These are phyloP conservation scores for Starmerella lactis-condensi DNA, from an alignment of 805 yeast genomes.

Conservation along the genomic window DNA sequence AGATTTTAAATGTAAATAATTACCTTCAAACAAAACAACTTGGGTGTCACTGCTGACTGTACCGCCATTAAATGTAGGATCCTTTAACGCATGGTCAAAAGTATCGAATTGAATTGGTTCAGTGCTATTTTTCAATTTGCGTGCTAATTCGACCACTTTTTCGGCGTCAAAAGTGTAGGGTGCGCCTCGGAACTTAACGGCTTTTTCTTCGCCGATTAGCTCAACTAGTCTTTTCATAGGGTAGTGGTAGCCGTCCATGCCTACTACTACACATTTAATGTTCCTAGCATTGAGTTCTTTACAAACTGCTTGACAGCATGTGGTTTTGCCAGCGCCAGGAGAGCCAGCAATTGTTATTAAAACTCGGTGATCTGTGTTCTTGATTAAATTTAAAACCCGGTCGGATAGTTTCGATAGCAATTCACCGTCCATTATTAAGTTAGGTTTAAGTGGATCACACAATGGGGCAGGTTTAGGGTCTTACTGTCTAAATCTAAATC, in stretches of 20 bases:
- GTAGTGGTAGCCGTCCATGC: slow-evolving; percentile 69
- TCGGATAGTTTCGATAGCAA: no score
- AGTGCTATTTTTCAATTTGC: slow-evolving; percentile 17
- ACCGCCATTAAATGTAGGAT: slow-evolving; percentile 44
- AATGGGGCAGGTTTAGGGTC: no score
- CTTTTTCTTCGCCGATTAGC: slow-evolving; percentile 38
- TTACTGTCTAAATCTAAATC: no score
- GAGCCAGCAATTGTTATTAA: slow-evolving; percentile 49
- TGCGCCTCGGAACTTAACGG: slow-evolving; percentile 57
- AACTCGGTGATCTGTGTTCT: slow-evolving; percentile 23
- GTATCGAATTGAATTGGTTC: slow-evolving; percentile 32
- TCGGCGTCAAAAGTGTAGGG: slow-evolving; percentile 67
- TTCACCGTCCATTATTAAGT: slow-evolving; percentile 1
- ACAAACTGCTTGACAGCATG: slow-evolving; percentile 36
- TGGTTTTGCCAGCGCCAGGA: slow-evolving; percentile 77
- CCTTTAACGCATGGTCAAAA: slow-evolving; percentile 50
- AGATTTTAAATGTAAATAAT: slow-evolving; percentile 43
- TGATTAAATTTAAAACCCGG: no score
- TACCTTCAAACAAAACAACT: slow-evolving; percentile 56
- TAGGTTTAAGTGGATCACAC: no score
- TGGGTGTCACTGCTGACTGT: slow-evolving; percentile 29
- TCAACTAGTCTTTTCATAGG: slow-evolving; percentile 31
- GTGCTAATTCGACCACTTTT: slow-evolving; percentile 25
- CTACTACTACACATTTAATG: slow-evolving; percentile 24
- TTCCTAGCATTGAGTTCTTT: slow-evolving; percentile 23